Conservation (phyloP, 2,329 filamentous ascomycete genomes). For the Xylaria sp. region DNA sequence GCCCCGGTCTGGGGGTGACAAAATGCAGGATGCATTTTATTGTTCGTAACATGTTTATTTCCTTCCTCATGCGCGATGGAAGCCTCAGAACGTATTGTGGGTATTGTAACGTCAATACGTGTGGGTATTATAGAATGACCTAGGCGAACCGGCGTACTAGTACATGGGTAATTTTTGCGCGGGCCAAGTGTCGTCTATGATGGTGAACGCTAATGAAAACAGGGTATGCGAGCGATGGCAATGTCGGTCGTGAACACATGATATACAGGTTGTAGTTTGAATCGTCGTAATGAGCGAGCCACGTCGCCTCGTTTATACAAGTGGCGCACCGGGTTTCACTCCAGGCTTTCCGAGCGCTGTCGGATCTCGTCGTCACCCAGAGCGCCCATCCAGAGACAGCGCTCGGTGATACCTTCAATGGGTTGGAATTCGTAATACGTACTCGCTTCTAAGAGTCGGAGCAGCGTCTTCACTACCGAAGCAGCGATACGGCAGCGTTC, state of each 20-base stretch:
- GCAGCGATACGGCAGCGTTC: conserved; percentile 78
- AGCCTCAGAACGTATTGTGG: not conserved
- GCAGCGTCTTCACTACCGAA: conserved; percentile 75
- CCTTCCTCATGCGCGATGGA: no score
- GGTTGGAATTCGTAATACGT: conserved; percentile 73
- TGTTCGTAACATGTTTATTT: conserved; percentile 5
- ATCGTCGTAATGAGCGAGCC: conserved; percentile 3
- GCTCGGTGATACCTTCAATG: conserved; percentile 75
- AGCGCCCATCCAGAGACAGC: conserved; percentile 84
- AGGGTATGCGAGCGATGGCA: conserved; percentile 20
- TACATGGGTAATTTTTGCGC: conserved; percentile 22
- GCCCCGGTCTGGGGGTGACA: conserved; percentile 7
- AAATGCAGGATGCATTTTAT: conserved; percentile 13
- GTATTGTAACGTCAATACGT: conserved; percentile 30
- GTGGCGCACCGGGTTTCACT: conserved; percentile 35
- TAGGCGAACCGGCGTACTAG: conserved; percentile 22
- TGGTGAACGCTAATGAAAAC: conserved; percentile 24
- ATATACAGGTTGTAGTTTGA: conserved; percentile 28
- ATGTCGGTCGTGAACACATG: conserved; percentile 19
- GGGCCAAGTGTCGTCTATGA: conserved; percentile 27
- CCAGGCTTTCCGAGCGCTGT: conserved; percentile 52
- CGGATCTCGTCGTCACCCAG: conserved; percentile 75
- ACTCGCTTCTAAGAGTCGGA: conserved; percentile 79
- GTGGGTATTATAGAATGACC: conserved; percentile 30
- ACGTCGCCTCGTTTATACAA: not conserved